Evolutionary conservation across 2,329 filamentous ascomycete genomes (phyloP).

Genomic region (Fusarium praegraminearum): DNA sequence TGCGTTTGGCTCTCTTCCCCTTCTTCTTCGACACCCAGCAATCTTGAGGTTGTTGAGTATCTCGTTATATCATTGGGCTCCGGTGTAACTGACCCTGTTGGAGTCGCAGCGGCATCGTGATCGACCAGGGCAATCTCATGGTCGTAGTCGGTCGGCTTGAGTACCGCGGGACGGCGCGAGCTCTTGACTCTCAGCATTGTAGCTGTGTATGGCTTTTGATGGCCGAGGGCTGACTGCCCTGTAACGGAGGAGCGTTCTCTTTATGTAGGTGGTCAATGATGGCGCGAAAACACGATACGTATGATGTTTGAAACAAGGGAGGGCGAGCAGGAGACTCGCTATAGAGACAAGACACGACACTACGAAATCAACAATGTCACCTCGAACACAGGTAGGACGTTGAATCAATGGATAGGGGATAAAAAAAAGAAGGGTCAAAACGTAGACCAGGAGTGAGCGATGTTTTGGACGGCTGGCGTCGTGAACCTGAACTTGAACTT

Average conservation of each 20-base stretch:
- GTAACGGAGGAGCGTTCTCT: conserved; percentile 18
- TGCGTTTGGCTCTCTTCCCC: conserved; percentile 18
- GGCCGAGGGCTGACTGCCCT: conserved; percentile 27
- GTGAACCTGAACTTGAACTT: conserved; percentile 37
- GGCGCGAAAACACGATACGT: conserved; percentile 10
- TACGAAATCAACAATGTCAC: conserved; percentile 1
- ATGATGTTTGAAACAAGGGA: conserved; percentile 9
- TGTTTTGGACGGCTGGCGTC: conserved; percentile 36
- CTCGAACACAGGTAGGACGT: conserved; percentile 1
- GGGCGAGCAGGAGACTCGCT: neutral
- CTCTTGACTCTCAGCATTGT: conserved; percentile 56
- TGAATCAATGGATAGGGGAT: conserved; percentile 5
- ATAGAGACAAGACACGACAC: conserved; percentile 6
- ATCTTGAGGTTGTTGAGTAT: conserved; percentile 44
- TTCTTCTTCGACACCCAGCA: conserved; percentile 41
- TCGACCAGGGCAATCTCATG: conserved; percentile 79
- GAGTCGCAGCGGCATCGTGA: conserved; percentile 53
- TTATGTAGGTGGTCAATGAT: conserved; percentile 7
- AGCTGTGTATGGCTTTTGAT: conserved; percentile 26
- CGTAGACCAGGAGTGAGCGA: conserved; percentile 13
- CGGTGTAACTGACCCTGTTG: conserved; percentile 33
- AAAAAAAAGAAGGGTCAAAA: conserved; percentile 16
- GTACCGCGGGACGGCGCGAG: conserved; percentile 66
- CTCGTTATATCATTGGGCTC: conserved; percentile 38
- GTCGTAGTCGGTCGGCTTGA: conserved; percentile 73